Percentiles rank a stretch among this genome's conserved stretches.
These are phyloP conservation scores for Xylaria sp. DNA, from an alignment of 2,329 filamentous ascomycete genomes.

Conservation along the genomic window DNA sequence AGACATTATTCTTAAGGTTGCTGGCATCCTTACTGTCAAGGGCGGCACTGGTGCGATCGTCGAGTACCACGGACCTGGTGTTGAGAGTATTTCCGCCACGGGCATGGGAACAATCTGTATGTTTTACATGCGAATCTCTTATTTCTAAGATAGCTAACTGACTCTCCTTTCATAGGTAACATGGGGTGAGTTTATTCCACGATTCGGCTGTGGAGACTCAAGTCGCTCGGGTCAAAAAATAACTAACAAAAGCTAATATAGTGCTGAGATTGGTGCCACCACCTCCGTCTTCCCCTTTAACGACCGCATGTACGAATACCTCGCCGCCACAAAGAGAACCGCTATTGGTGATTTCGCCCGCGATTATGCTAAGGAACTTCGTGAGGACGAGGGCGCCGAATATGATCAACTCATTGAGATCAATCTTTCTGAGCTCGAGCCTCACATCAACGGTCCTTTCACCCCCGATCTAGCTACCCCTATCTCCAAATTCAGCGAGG, in stretches of 20 bases:
- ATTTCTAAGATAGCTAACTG: conserved; percentile 5
- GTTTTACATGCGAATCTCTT: neutral
- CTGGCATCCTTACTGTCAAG: conserved; percentile 96
- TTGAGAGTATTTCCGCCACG: conserved; percentile 78
- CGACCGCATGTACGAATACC: conserved; percentile 97
- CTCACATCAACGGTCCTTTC: conserved; percentile 98
- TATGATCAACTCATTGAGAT: conserved; percentile 98
- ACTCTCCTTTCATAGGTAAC: conserved; percentile 53
- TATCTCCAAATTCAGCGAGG: conserved; percentile 96
- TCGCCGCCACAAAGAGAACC: conserved; percentile 88
- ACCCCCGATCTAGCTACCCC: conserved; percentile 97
- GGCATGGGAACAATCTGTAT: conserved; percentile 83
- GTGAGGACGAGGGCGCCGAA: conserved; percentile 87
- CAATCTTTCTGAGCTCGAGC: conserved; percentile 94
- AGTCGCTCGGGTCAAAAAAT: conserved; percentile 13
- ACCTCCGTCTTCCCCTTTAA: conserved; percentile 98
- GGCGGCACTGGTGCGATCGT: conserved; percentile 94
- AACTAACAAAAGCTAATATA: conserved; percentile 37
- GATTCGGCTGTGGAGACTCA: neutral
- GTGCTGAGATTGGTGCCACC: conserved; percentile 82
- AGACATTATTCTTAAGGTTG: conserved; percentile 98
- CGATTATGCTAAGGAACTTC: conserved; percentile 84
- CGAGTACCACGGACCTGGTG: conserved; percentile 79
- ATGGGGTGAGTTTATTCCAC: conserved; percentile 58
- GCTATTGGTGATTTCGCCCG: conserved; percentile 92